These are phyloP conservation scores for Ambrosia artemisiifolia DNA, from an alignment of 129 eudicot species.

Conservation along the genomic window DNA sequence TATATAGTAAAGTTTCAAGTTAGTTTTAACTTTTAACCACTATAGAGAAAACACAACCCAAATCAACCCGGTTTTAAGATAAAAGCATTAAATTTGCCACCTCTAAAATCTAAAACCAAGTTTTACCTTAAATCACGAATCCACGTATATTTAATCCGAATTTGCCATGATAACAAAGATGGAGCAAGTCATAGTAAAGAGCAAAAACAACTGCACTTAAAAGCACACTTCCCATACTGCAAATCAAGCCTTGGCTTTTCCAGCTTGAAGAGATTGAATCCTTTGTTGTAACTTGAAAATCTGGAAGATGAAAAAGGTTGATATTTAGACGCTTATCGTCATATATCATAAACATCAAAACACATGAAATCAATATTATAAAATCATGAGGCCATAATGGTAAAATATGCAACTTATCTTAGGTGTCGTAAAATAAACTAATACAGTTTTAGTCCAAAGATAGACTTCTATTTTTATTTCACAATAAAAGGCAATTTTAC, in stretches of 20 bases:
- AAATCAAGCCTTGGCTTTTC: slow-evolving; percentile 70
- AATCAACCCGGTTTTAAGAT: not conserved
- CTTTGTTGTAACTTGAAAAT: slow-evolving; percentile 73
- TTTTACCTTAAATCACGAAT: not conserved
- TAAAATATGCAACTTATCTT: slow-evolving; percentile 1
- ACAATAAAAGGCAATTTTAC: too few species aligned
- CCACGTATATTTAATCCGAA: not conserved
- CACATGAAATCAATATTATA: not conserved
- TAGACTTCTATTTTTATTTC: too few species aligned
- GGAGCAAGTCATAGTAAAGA: not conserved
- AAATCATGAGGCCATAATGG: not conserved
- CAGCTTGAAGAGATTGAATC: slow-evolving; percentile 77
- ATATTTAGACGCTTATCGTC: not conserved
- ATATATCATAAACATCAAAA: slow-evolving; percentile 1
- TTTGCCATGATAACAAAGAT: not conserved
- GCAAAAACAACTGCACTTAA: not conserved
- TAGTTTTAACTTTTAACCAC: not conserved
- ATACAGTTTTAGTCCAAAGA: not conserved
- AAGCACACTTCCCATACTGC: slow-evolving; percentile 1
- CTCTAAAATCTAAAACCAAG: not conserved
- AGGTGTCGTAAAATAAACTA: not conserved
- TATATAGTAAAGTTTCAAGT: too few species aligned
- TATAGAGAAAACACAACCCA: not conserved
- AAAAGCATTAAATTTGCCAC: not conserved
- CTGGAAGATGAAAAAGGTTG: slow-evolving; percentile 25